Conservation (phyloP, 2,329 filamentous ascomycete genomes). For the Lasiodiplodia hormozganensis region DNA sequence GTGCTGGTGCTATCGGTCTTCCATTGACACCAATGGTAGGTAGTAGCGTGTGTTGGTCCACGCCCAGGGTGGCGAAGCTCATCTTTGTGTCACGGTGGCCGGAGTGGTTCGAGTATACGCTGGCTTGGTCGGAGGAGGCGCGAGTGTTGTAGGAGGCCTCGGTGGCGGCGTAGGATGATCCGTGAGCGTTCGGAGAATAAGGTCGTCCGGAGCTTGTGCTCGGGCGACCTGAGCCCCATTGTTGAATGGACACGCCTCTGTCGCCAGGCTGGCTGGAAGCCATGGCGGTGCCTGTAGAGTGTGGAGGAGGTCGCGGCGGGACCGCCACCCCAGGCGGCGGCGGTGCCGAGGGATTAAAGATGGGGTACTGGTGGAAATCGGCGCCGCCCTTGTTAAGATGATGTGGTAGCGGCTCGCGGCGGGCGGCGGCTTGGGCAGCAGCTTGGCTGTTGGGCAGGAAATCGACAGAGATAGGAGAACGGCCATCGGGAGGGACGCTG, state of each 20-base stretch:
- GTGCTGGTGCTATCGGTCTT: slow-evolving; percentile 40
- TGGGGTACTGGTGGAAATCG: slow-evolving; percentile 91
- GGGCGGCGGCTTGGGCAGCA: slow-evolving; percentile 51
- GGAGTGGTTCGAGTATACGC: slow-evolving; percentile 68
- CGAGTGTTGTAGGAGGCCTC: slow-evolving; percentile 60
- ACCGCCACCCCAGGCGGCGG: slow-evolving; percentile 58
- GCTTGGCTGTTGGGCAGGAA: slow-evolving; percentile 73
- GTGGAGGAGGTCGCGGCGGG: slow-evolving; percentile 66
- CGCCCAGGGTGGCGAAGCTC: slow-evolving; percentile 55
- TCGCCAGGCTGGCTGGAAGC: slow-evolving; percentile 74
- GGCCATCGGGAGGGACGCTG: slow-evolving; percentile 67
- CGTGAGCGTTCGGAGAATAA: slow-evolving; percentile 38
- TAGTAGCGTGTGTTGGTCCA: slow-evolving; percentile 48
- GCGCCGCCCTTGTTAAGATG: slow-evolving; percentile 78
- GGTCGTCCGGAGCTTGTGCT: slow-evolving; percentile 32
- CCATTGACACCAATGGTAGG: slow-evolving; percentile 45
- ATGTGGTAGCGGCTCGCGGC: slow-evolving; percentile 79
- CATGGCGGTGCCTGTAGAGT: slow-evolving; percentile 64
- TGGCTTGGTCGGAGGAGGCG: slow-evolving; percentile 69
- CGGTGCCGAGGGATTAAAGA: slow-evolving; percentile 64
- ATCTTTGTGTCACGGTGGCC: slow-evolving; percentile 53
- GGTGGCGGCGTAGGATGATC: slow-evolving; percentile 35
- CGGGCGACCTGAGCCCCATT: slow-evolving; percentile 64
- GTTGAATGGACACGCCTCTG: slow-evolving; percentile 73
- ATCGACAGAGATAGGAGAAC: slow-evolving; percentile 75